Evolutionary conservation across 306 rosid genomes (phyloP).

Genomic region (Vigna radiata): DNA sequence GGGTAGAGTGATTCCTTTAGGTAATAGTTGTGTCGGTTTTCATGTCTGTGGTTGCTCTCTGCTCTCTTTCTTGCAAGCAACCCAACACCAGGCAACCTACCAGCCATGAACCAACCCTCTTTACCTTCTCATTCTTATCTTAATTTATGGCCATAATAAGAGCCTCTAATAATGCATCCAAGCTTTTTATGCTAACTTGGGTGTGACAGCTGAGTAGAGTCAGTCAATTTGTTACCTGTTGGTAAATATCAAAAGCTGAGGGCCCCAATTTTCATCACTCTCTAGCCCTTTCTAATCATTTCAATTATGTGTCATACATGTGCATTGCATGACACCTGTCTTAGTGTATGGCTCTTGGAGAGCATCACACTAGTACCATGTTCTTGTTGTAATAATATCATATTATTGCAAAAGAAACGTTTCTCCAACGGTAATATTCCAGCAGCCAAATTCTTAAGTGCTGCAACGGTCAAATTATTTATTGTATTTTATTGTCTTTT

Average conservation of each 20-base stretch:
- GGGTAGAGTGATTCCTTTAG: slow-evolving; percentile 31
- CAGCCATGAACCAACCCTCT: slow-evolving; percentile 51
- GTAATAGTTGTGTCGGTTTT: neutral
- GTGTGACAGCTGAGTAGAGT: neutral
- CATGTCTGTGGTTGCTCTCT: slow-evolving; percentile 16
- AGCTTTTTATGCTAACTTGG: slow-evolving; percentile 22
- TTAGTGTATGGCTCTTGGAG: slow-evolving; percentile 22
- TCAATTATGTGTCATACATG: slow-evolving; percentile 18
- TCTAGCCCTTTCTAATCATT: slow-evolving; percentile 12
- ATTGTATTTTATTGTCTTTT: too few species aligned
- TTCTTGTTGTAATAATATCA: too few species aligned
- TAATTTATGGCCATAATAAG: slow-evolving; percentile 13
- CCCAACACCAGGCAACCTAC: slow-evolving; percentile 68
- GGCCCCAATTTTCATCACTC: slow-evolving; percentile 3
- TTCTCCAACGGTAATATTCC: too few species aligned
- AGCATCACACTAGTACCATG: neutral
- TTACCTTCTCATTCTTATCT: slow-evolving; percentile 18
- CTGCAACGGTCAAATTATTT: too few species aligned
- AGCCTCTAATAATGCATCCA: slow-evolving; percentile 35
- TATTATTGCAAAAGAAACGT: too few species aligned
- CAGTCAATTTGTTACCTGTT: slow-evolving; percentile 29
- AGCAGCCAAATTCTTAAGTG: too few species aligned
- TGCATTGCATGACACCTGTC: slow-evolving; percentile 24
- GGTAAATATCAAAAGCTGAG: slow-evolving; percentile 3
- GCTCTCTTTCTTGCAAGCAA: slow-evolving; percentile 52